Base-by-base conservation (phyloP, 2,329 filamentous ascomycete species). In the Apiospora arundinis region DNA sequence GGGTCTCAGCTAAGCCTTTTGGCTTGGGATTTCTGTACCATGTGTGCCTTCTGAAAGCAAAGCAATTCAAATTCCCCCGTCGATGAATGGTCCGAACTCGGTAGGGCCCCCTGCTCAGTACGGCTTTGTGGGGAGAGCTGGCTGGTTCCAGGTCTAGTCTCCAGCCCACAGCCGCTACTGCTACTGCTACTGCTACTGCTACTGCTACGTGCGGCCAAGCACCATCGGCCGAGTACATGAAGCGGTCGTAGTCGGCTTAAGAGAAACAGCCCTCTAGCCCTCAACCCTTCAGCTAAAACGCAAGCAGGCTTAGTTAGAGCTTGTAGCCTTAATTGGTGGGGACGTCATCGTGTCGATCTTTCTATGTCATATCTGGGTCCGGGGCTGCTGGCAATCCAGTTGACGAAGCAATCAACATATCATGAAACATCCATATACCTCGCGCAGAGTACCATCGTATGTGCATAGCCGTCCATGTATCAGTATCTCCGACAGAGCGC, bases 21-120 rank as follows among this genome's bases (percentile, higher is more conserved):
- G 42, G 42, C 52, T 60, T 32, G 52, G 52, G 28, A 18, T 32
- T 32, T 63, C 56, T 40, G 56, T 45, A 5, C 42, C 42, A 16
- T 45, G 8, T 42, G 9, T 42, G 8, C 40, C 40, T 42, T 42
- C 9, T 8, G 12, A 14, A 42, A 42, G 40, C 40, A 42, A 14
- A 28, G 52, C 52, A 37, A 60, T 21, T 60, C 25, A 18, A 40
- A 63, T 40, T 37, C 28, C 32, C 32, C 18, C 56, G 37, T 14
- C 32, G n/a, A 16, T 40, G 56, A 63, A 63, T 63, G 56, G 32
- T 63, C 56, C 56, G 56, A 63, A 63, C 56, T 63, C 56, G 56
- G 32, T 40, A 63, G 32, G 56, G 56, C 37, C 21, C 56, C 56
- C 56, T 63, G 21, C 32, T 63, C 32, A 32, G 56, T 63, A 12